Evolutionary conservation across 495 filamentous ascomycete species (phyloP).

Genomic region (Lasiosphaeria ovina): DNA sequence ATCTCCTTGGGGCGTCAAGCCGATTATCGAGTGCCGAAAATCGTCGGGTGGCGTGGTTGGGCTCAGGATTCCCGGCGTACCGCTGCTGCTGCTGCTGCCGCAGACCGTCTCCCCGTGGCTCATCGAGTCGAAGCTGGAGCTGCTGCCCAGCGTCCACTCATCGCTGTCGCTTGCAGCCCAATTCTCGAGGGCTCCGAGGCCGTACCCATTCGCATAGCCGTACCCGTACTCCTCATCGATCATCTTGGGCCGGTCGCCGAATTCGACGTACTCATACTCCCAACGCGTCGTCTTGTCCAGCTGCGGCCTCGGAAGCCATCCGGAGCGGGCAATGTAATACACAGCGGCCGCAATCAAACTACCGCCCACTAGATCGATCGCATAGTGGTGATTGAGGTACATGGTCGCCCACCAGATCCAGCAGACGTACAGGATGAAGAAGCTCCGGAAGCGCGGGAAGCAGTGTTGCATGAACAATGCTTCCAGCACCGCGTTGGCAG

Average conservation of each 20-base stretch:
- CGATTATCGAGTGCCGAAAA: slow-evolving; percentile 21
- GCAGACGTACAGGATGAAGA: slow-evolving; percentile 76
- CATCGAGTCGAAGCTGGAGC: slow-evolving; percentile 36
- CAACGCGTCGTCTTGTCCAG: slow-evolving; percentile 81
- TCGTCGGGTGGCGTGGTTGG: slow-evolving; percentile 37
- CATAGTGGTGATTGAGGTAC: slow-evolving; percentile 96
- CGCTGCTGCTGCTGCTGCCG: slow-evolving; percentile 33
- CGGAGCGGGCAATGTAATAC: slow-evolving; percentile 76
- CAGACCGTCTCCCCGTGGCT: slow-evolving; percentile 35
- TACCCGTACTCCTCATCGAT: slow-evolving; percentile 42
- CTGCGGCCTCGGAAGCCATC: slow-evolving; percentile 79
- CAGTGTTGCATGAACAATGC: slow-evolving; percentile 89
- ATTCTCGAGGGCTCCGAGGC: slow-evolving; percentile 32
- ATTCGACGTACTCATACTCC: slow-evolving; percentile 93
- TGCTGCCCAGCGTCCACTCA: slow-evolving; percentile 48
- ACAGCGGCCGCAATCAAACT: slow-evolving; percentile 73
- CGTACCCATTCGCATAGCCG: slow-evolving; percentile 25
- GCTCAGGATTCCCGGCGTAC: slow-evolving; percentile 40
- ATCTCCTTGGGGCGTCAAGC: slow-evolving; percentile 26
- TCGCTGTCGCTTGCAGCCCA: slow-evolving; percentile 32
- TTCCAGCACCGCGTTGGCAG: slow-evolving; percentile 80
- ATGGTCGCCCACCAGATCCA: slow-evolving; percentile 99
- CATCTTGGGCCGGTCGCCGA: slow-evolving; percentile 51
- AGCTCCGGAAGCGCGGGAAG: slow-evolving; percentile 72
- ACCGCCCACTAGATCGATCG: slow-evolving; percentile 86